phyloP scores from a whole-genome alignment of 176 grass and related monocot genomes.

The Hsuehochloa calcarea region DNA sequence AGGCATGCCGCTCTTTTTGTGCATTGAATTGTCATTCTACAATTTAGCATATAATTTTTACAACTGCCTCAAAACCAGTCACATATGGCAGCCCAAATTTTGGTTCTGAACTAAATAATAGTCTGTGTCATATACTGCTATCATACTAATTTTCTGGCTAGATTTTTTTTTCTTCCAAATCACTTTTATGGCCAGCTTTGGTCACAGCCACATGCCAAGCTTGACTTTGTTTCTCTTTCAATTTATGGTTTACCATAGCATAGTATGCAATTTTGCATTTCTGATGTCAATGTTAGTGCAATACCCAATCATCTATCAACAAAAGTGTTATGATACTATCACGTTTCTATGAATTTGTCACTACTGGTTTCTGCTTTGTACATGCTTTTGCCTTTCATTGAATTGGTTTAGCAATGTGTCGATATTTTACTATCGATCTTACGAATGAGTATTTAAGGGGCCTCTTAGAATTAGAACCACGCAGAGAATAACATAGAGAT shows the following conservation, averaged over 20 bases:
- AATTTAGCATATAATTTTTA: neutral
- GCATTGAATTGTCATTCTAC: neutral
- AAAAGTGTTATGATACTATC: neutral
- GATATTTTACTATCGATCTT: too few species aligned
- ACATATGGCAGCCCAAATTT: neutral
- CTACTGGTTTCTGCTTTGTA: neutral
- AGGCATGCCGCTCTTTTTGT: neutral
- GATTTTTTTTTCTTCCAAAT: neutral
- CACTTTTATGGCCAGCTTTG: neutral
- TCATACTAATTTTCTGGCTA: neutral
- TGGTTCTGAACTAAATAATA: neutral
- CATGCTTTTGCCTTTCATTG: slow-evolving; percentile 18
- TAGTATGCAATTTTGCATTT: neutral
- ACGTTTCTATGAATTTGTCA: neutral
- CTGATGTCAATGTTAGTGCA: neutral
- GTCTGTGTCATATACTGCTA: neutral
- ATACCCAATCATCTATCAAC: neutral
- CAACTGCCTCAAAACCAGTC: neutral
- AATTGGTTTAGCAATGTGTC: slow-evolving; percentile 4
- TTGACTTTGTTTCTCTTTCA: slow-evolving; percentile 12
- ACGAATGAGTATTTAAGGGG: too few species aligned
- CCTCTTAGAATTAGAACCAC: too few species aligned
- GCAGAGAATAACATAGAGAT: too few species aligned
- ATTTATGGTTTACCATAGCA: slow-evolving; percentile 2
- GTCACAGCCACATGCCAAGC: neutral